A percentile compares a stretch with the other conserved stretches of the same genome.
phyloP scores from a whole-genome alignment of 1,284 basidiomycete genomes.

The Leccinum pachyderme region DNA sequence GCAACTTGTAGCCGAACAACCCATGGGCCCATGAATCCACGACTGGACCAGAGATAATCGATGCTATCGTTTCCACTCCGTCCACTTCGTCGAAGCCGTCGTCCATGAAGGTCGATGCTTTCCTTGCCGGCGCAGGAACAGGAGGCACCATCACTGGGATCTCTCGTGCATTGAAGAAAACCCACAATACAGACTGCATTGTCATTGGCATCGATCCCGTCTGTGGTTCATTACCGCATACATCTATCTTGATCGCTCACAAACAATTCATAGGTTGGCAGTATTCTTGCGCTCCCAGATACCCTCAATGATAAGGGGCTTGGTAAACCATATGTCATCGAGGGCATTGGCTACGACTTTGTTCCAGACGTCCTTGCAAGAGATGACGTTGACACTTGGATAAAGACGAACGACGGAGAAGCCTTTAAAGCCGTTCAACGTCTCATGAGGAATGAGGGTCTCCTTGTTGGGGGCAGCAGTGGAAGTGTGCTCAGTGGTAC shows the following conservation, averaged over 20 bases:
- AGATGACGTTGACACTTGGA: conserved; percentile 68
- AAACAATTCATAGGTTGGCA: conserved; percentile 61
- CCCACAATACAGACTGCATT: conserved; percentile 65
- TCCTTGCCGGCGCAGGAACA: conserved; percentile 91
- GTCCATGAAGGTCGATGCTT: conserved; percentile 74
- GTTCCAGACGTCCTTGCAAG: conserved; percentile 78
- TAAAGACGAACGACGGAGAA: conserved; percentile 84
- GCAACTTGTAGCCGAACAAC: conserved; percentile 63
- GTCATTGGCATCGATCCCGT: conserved; percentile 93
- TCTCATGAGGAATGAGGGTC: conserved; percentile 85
- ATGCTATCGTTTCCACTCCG: conserved; percentile 62
- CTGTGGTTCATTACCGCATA: conserved; percentile 23
- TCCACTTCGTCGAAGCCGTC: conserved; percentile 55
- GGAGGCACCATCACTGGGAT: conserved; percentile 93
- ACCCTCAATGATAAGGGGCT: conserved; percentile 52
- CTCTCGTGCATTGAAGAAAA: conserved; percentile 79
- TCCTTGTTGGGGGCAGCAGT: conserved; percentile 90
- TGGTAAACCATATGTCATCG: conserved; percentile 74
- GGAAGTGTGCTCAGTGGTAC: conserved; percentile 84
- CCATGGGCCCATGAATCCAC: conserved; percentile 86
- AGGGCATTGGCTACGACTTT: conserved; percentile 96
- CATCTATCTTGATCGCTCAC: neutral
- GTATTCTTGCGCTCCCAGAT: conserved; percentile 78
- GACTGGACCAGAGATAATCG: conserved; percentile 89
- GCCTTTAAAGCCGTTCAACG: conserved; percentile 75